phyloP scores from a whole-genome alignment of 805 yeast species.

The Kluyveromyces starmeri region DNA sequence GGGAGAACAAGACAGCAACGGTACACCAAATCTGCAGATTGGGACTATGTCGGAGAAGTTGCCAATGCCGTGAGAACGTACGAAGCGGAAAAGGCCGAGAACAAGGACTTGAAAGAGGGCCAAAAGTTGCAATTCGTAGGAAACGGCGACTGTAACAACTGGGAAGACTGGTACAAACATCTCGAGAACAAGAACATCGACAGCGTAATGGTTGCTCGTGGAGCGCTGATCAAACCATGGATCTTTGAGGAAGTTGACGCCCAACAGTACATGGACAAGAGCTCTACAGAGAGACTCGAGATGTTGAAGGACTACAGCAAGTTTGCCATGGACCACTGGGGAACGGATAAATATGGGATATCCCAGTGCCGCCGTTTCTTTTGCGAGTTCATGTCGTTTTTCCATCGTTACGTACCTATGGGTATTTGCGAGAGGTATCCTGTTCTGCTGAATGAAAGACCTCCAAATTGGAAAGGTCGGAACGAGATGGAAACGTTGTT shows the following conservation, averaged over 20 bases:
- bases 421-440: conserved; percentile 88
- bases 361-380: conserved; percentile 79
- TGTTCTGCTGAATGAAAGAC: conserved; percentile 84
- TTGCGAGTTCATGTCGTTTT: conserved; percentile 91
- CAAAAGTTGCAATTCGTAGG: conserved; percentile 77
- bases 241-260: conserved; percentile 91
- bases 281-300: conserved; percentile 82
- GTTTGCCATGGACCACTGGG: conserved; percentile 94
- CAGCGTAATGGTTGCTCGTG: conserved; percentile 95
- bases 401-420: conserved; percentile 89
- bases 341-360: conserved; percentile 91
- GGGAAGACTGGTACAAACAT: conserved; percentile 80
- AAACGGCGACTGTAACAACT: conserved; percentile 85
- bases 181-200: conserved; percentile 62
- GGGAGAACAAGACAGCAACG: conserved; percentile 97
- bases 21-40: conserved; percentile 83
- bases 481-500: conserved; percentile 84
- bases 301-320: conserved; percentile 59
- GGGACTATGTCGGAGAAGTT: conserved; percentile 77
- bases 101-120: conserved; percentile 47
- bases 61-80: conserved; percentile 58
- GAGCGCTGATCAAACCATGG: conserved; percentile 98
- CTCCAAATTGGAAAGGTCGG: conserved; percentile 89
- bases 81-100: conserved; percentile 46
- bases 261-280: conserved; percentile 81